Evolutionary conservation across 345 rosid species (phyloP).

Genomic region (Odontarrhena argentea): DNA sequence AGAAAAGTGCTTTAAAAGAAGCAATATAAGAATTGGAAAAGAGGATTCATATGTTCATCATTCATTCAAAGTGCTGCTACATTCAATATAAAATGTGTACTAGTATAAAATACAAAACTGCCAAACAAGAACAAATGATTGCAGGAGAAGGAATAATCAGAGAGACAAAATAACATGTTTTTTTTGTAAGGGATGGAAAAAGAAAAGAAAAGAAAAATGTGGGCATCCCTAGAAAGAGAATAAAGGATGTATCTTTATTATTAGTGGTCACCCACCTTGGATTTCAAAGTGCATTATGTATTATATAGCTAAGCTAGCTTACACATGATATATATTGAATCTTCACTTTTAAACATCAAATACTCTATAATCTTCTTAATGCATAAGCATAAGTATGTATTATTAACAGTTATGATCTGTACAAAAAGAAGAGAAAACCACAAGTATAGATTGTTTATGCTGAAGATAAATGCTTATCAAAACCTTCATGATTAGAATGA

Average conservation of each 20-base stretch:
- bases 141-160: slow-evolving; percentile 40
- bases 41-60: slow-evolving; percentile 24
- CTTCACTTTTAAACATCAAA: neutral
- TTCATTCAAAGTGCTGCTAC: slow-evolving; percentile 28
- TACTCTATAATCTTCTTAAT: neutral
- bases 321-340: slow-evolving; percentile 1
- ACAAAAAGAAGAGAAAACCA: neutral
- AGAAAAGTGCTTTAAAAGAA: slow-evolving; percentile 12
- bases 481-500: neutral
- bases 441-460: neutral
- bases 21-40: slow-evolving; percentile 26
- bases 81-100: slow-evolving; percentile 11
- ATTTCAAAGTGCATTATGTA: slow-evolving; percentile 20
- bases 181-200: slow-evolving; percentile 10
- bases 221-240: slow-evolving; percentile 48
- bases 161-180: slow-evolving; percentile 28
- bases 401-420: neutral
- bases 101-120: slow-evolving; percentile 32
- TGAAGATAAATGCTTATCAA: neutral
- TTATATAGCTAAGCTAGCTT: too few species aligned
- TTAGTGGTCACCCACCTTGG: slow-evolving; percentile 42
- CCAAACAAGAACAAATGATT: slow-evolving; percentile 43
- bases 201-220: slow-evolving; percentile 27
- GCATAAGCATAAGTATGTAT: too few species aligned
- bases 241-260: slow-evolving; percentile 51